Base-by-base conservation (phyloP, 2,329 filamentous ascomycete genomes). In the Coleophoma crateriformis region DNA sequence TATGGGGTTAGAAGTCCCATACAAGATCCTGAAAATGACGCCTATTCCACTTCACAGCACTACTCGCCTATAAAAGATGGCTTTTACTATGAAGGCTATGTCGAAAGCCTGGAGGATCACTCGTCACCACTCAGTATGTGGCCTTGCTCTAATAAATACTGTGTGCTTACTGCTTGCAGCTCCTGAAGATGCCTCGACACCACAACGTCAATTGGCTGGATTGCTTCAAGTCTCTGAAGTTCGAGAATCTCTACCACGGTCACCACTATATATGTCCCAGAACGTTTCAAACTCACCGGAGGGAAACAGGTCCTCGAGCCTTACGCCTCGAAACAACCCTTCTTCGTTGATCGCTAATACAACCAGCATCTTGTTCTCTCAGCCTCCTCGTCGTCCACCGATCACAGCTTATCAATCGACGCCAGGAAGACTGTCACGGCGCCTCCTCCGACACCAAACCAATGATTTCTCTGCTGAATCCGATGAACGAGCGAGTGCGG, bases 381-480 rank as follows among this genome's bases (percentile, higher is more conserved):
- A 58, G n/a, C 64, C 64, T 32, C 53, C 63, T 32, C 51, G 64
- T 44, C 54, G 60, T 45, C 49, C 53, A 10, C 6, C 27, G 8
- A 27, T 27, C 27, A 27, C 3, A 27, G 27, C 6, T 10, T 27
- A 27, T 27, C 27, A 27, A 27, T 10, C 27, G 8, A 27, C 27
- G 6, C 27, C 27, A 27, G 8, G 27, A 27, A 27, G 27, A 27
- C 27, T 4, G 8, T 2, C 52, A 13, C 54, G 53, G 14, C 62
- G 57, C 13, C 54, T 42, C 12, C 63, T 66, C 34, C 62, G 63
- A 50, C 65, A 62, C 46, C 65, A 67, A 48, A 65, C 62, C 13
- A 61, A 66, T 33, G 67, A 61, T 44, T 67, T 65, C 49, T 66
- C 66, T n/a, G 63, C 61, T 32, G 61, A 63, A 33, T 59, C 57